These are phyloP conservation scores for Alternaria angustiovoidea DNA, from an alignment of 2,329 filamentous ascomycete species.

Conservation along the genomic window DNA sequence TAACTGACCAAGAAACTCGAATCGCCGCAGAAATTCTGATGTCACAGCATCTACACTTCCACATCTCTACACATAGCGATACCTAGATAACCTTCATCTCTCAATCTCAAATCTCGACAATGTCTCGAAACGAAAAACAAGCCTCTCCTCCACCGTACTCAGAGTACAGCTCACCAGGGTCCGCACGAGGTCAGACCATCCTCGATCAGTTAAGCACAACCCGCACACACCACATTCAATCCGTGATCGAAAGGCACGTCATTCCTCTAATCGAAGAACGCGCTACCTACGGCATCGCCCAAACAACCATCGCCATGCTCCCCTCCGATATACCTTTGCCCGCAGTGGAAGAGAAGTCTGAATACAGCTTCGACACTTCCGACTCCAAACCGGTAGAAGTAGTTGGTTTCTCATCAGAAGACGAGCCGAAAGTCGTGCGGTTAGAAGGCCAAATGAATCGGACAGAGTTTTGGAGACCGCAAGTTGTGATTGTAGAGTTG, in stretches of 20 bases:
- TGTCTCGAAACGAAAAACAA: slow-evolving; percentile 21
- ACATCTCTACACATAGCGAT: neutral
- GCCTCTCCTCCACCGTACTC: slow-evolving; percentile 16
- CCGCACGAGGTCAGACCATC: slow-evolving; percentile 38
- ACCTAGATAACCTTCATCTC: neutral
- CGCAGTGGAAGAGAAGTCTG: slow-evolving; percentile 33
- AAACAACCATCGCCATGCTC: slow-evolving; percentile 55
- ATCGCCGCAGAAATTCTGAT: neutral
- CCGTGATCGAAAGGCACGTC: slow-evolving; percentile 51
- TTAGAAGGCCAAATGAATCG: slow-evolving; percentile 52
- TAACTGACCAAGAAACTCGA: neutral
- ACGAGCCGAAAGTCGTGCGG: slow-evolving; percentile 51
- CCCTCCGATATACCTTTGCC: slow-evolving; percentile 53
- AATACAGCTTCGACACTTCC: slow-evolving; percentile 40
- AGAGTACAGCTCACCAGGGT: slow-evolving; percentile 27
- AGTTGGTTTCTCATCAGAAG: slow-evolving; percentile 52
- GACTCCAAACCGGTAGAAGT: slow-evolving; percentile 43
- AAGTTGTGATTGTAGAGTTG: slow-evolving; percentile 53
- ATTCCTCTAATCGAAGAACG: slow-evolving; percentile 53
- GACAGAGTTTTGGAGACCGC: slow-evolving; percentile 55
- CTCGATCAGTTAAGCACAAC: slow-evolving; percentile 50
- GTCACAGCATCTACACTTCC: neutral
- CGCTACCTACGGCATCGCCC: slow-evolving; percentile 53
- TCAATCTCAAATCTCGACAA: slow-evolving; percentile 2
- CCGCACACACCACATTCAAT: slow-evolving; percentile 52